Conservation (phyloP, 495 filamentous ascomycete genomes). For the Aspergillus incahuasiensis region DNA sequence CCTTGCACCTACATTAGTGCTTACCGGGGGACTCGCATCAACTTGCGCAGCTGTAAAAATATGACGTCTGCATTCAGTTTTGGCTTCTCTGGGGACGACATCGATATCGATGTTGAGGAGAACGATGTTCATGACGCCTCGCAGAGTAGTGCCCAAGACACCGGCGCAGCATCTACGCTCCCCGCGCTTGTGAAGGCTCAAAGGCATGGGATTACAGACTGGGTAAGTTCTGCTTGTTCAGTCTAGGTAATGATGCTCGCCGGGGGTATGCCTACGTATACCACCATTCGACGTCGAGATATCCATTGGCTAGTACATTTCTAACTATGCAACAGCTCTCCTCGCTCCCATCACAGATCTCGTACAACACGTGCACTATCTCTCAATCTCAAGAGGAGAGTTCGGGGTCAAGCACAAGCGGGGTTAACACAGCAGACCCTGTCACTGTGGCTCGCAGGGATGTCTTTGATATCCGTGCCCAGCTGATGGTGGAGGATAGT, state of each 20-base stretch:
- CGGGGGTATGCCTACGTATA: too few relatives aligned
- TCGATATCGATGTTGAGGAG: constrained; percentile 68
- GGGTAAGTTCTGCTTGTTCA: constrained; percentile 42
- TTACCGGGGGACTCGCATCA: neutral
- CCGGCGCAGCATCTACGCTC: constrained; percentile 15
- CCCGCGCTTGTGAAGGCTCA: constrained; percentile 32
- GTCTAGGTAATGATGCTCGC: too few relatives aligned
- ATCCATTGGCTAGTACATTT: constrained; percentile 27
- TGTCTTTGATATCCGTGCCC: constrained; percentile 87
- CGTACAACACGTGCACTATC: constrained; percentile 60
- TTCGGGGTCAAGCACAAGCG: constrained; percentile 20
- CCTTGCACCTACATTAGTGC: neutral
- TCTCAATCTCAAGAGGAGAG: constrained; percentile 32
- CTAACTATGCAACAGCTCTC: constrained; percentile 51
- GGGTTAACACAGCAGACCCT: constrained; percentile 7
- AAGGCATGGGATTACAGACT: constrained; percentile 41
- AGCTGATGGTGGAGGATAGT: constrained; percentile 86
- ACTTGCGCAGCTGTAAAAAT: neutral
- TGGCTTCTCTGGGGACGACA: constrained; percentile 79
- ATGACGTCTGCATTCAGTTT: constrained; percentile 59
- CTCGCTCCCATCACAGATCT: constrained; percentile 71
- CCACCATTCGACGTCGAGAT: constrained; percentile 32
- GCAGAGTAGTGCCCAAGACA: constrained; percentile 7
- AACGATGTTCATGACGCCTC: constrained; percentile 28
- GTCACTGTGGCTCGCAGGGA: constrained; percentile 71